Evolutionary conservation across 129 eudicot genomes (phyloP), one percentile per base, ranked within the genome.

Genomic region (Dittrichia graveolens): DNA sequence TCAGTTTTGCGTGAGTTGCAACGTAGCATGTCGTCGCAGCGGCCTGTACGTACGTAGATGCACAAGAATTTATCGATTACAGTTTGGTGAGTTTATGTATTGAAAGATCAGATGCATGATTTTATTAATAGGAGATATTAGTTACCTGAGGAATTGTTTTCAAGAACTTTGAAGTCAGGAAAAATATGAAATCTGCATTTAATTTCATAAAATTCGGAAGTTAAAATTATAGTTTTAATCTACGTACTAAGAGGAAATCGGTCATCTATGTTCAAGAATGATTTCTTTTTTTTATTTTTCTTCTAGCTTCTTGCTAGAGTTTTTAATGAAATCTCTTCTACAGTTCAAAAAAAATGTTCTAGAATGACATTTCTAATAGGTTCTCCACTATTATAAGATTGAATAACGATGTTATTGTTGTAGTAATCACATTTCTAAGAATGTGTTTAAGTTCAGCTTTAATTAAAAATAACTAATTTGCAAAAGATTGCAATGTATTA

Each of bases 21-120:
- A 94, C 97, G 37, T 94, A 94, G 70, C 96, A 94, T 42, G 96
- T 90, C 2, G 99, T 94, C 12, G 99, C 97, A 59, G 98, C 98
- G 31, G 95, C 98, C 98, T 94, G 77, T 31, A 14, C 12, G 66
- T 74, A 47, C 34, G 12, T 7, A 43, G 3, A 24, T 41, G 11
- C 37, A 15, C 12, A 12, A 3, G 18, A 0, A 8, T 3, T 18
- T 37, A 54, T 11, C 18, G 12, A 54, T 67, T 7, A 52, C 4
- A 52, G 1, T 6, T 19, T 18, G 4, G 3, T 39, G 64, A 5
- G 7, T 68, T 38, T 19, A 40, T 7, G 3, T 13, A 55, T 3
- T 54, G 3, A 0, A 19, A 67, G 3, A 3, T 59, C 40, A 1
- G 24, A 47, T 48, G 67, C 3, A 31, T 46, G n/a, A 7, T 40